These are phyloP conservation scores for Leccinum fallax DNA, from an alignment of 1,284 basidiomycete species.

Conservation along the genomic window DNA sequence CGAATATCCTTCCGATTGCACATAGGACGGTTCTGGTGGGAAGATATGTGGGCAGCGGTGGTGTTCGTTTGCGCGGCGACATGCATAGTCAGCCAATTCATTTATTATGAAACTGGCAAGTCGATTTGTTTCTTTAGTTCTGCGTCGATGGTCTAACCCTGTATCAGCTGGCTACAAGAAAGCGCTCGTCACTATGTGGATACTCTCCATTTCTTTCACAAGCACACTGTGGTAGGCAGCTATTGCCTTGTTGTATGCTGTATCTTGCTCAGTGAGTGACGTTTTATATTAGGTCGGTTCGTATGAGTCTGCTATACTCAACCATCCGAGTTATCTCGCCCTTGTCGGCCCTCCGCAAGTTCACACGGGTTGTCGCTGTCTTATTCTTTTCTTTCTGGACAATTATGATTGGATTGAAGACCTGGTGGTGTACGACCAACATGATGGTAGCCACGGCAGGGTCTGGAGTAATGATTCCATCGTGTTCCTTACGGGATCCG, in stretches of 20 bases:
- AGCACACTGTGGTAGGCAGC: neutral
- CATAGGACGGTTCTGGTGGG: neutral
- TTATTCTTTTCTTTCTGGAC: neutral
- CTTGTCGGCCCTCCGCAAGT: neutral
- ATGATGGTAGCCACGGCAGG: neutral
- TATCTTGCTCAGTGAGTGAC: neutral
- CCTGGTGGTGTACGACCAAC: neutral
- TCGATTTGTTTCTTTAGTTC: neutral
- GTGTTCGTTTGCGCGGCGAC: neutral
- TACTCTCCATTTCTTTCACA: neutral
- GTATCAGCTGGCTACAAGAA: neutral
- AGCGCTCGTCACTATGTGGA: neutral
- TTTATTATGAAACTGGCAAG: neutral
- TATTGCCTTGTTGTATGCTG: neutral
- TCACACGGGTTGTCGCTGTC: neutral
- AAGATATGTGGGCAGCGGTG: neutral
- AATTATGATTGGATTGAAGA: neutral
- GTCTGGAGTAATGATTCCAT: neutral
- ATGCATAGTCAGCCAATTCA: neutral
- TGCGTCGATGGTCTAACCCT: neutral
- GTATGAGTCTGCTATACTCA: neutral
- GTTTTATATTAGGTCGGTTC: neutral
- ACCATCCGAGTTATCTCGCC: neutral
- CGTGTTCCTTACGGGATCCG: neutral
- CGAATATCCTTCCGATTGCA: slow-evolving; percentile 1